phyloP scores from a whole-genome alignment of 345 rosid genomes.

The Mercurialis annua region DNA sequence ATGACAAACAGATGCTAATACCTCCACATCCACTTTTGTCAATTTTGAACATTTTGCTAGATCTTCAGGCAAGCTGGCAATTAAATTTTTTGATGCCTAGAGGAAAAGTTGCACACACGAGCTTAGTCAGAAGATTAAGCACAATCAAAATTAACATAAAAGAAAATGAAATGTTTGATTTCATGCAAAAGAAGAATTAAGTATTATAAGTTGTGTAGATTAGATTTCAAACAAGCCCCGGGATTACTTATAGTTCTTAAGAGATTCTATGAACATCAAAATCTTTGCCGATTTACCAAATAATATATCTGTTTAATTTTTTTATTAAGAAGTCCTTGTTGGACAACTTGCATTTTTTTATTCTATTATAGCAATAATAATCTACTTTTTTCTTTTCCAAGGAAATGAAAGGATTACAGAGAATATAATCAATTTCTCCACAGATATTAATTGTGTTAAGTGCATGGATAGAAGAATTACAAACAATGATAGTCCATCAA shows the following conservation, averaged over 20 bases:
- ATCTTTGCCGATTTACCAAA: not conserved
- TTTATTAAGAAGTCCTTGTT: too few relatives aligned
- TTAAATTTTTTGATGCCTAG: conserved; percentile 74
- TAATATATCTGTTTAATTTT: too few relatives aligned
- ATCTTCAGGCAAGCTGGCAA: conserved; percentile 66
- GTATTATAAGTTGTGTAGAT: not conserved
- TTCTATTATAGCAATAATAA: too few relatives aligned
- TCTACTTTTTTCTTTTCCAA: too few relatives aligned
- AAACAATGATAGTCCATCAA: not conserved
- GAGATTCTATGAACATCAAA: not conserved
- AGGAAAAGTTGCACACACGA: conserved; percentile 17
- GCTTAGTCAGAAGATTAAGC: not conserved
- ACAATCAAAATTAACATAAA: not conserved
- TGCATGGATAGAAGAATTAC: not conserved
- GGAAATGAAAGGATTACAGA: too few relatives aligned
- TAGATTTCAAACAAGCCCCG: not conserved
- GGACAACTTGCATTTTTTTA: too few relatives aligned
- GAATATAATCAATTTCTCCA: not conserved
- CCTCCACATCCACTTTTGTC: conserved; percentile 84
- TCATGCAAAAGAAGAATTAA: not conserved
- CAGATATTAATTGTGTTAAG: not conserved
- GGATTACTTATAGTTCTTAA: not conserved
- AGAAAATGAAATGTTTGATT: not conserved
- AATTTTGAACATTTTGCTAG: conserved; percentile 65
- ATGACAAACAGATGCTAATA: conserved; percentile 23